Percentiles rank a stretch among this genome's conserved stretches.
These are phyloP conservation scores for Kwoniella pini DNA, from an alignment of 768 basidiomycete species.

Conservation along the genomic window DNA sequence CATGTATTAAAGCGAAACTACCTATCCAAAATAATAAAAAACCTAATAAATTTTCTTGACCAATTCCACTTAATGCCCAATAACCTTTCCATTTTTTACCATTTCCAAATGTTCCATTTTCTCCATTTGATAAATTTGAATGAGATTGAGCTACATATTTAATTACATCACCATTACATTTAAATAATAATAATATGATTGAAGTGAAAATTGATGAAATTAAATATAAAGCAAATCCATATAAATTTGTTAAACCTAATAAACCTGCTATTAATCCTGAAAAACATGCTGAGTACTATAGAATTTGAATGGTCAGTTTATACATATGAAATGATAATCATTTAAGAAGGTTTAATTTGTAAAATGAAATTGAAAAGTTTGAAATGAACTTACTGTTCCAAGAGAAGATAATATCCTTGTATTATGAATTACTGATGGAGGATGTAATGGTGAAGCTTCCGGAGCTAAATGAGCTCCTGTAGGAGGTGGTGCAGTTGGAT, in stretches of 20 bases:
- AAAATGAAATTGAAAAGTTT: neutral
- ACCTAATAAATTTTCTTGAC: slow-evolving; percentile 86
- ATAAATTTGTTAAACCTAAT: slow-evolving; percentile 80
- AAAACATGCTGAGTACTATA: slow-evolving; percentile 71
- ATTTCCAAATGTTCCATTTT: slow-evolving; percentile 35
- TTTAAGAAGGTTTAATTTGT: too few relatives aligned
- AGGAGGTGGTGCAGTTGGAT: slow-evolving; percentile 32
- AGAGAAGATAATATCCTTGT: slow-evolving; percentile 45
- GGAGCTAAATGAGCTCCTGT: slow-evolving; percentile 32
- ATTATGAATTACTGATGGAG: slow-evolving; percentile 50
- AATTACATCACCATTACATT: slow-evolving; percentile 62
- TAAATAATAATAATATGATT: slow-evolving; percentile 65
- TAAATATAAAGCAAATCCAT: slow-evolving; percentile 77
- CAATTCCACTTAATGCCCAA: slow-evolving; percentile 67
- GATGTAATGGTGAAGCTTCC: slow-evolving; percentile 46
- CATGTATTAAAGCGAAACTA: slow-evolving; percentile 65
- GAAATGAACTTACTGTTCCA: slow-evolving; percentile 40
- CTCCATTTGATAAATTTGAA: neutral
- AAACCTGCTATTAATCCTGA: slow-evolving; percentile 85
- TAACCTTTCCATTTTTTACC: slow-evolving; percentile 58
- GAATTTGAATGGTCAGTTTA: too few relatives aligned
- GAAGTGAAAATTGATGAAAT: slow-evolving; percentile 69
- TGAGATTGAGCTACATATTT: slow-evolving; percentile 46
- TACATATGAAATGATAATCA: too few relatives aligned
- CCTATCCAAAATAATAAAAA: slow-evolving; percentile 93